Conservation (phyloP, 192 early-diverging fungal genomes). For the Endogone sp. region DNA sequence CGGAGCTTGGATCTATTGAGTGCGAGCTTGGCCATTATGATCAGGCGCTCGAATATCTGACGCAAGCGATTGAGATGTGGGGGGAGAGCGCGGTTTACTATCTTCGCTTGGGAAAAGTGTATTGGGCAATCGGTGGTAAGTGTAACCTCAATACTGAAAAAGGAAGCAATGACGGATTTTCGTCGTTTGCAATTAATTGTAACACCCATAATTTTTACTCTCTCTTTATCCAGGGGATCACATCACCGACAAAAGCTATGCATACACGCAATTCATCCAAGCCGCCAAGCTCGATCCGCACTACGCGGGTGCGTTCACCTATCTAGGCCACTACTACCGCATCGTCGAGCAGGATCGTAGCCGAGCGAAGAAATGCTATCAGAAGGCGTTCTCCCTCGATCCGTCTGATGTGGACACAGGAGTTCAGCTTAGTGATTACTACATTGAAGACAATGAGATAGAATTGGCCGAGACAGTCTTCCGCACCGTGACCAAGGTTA, state of each 20-base stretch:
- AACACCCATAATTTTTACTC: background rate
- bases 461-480: slow-evolving; percentile 49
- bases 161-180: background rate
- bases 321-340: slow-evolving; percentile 79
- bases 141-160: background rate
- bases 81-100: slow-evolving; percentile 47
- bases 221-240: slow-evolving; percentile 33
- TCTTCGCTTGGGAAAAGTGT: slow-evolving; percentile 66
- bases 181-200: background rate
- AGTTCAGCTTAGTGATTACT: slow-evolving; percentile 57
- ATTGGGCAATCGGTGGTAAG: slow-evolving; percentile 74
- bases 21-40: slow-evolving; percentile 46
- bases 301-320: slow-evolving; percentile 64
- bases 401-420: slow-evolving; percentile 64
- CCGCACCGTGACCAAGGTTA: slow-evolving; percentile 28
- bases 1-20: slow-evolving; percentile 67
- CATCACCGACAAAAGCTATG: slow-evolving; percentile 53
- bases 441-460: slow-evolving; percentile 39
- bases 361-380: slow-evolving; percentile 80
- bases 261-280: slow-evolving; percentile 62
- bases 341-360: slow-evolving; percentile 55
- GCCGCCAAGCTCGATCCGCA: slow-evolving; percentile 68
- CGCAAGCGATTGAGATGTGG: slow-evolving; percentile 46
- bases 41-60: slow-evolving; percentile 49
- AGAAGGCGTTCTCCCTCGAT: slow-evolving; percentile 73